Conservation (phyloP, 139 green algal species). For the Ettlia oleoabundans region DNA sequence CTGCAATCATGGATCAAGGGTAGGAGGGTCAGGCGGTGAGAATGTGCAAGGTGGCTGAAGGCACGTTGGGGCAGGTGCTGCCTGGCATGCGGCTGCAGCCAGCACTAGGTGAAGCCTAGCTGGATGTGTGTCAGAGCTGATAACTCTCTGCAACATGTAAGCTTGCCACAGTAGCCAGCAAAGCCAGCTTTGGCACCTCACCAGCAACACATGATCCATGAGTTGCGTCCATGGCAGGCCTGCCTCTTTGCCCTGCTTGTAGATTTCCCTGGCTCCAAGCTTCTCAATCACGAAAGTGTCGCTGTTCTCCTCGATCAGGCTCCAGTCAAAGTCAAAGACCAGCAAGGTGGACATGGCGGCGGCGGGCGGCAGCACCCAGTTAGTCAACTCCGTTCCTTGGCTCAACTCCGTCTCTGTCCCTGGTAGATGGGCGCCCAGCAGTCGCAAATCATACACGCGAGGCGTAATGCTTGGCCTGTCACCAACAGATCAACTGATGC, state of each 20-base stretch:
- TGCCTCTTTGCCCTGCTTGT: background rate
- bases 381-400: background rate
- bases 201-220: conserved; percentile 40
- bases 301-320: conserved; percentile 56
- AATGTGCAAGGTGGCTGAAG: too few species aligned
- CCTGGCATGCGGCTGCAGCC: too few species aligned
- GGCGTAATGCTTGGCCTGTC: too few species aligned
- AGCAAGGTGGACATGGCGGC: conserved; percentile 22
- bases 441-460: too few species aligned
- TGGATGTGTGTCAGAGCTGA: too few species aligned
- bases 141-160: too few species aligned
- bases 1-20: background rate
- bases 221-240: conserved; percentile 41
- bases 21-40: background rate
- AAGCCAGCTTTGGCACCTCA: too few species aligned
- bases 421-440: background rate
- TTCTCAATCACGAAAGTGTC: conserved; percentile 55
- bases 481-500: too few species aligned
- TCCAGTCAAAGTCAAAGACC: conserved; percentile 59
- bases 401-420: too few species aligned
- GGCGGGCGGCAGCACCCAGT: background rate
- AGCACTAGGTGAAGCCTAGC: too few species aligned
- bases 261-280: conserved; percentile 25
- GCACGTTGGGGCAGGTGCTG: too few species aligned
- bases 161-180: too few species aligned